Base-by-base conservation (phyloP, 371 early-diverging fungal genomes). In the Lichtheimia corymbifera region DNA sequence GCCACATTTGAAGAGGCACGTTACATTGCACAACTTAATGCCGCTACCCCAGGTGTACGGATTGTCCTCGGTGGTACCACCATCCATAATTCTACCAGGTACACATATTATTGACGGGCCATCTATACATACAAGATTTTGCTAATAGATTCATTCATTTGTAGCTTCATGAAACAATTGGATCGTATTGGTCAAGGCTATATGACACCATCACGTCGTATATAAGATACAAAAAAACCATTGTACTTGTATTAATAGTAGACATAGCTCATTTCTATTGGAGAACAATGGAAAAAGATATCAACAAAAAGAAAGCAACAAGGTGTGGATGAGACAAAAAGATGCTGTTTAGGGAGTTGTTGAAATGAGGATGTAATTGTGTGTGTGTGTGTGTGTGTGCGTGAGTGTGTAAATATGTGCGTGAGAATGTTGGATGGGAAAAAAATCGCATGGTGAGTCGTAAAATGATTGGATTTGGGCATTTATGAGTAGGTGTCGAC, bases 1-100 rank as follows among this genome's bases (percentile, higher is more conserved):
- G 80, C 87, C 1, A 98, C 98, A 0, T 93, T 88, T 75, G 96
- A 93, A 55, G 99, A 98, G 67, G 94, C 95, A 2, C 73, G 88
- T 51, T 90, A 91, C 62, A 81, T 97, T 30, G 77, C 88, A 22
- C 86, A 88, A 76, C 72, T 96, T 11, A 94, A 94, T 70, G 84
- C 88, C 3, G 50, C 86, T 6, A 84, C 78, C 1, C 88, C 91
- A 5, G 93, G 93, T 14, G 83, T 91, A 13, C 80, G 93, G 4
- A 74, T 97, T 25, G 83, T 97, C 24, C 74, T 98, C 4, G 97
- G 97, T 28, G 96, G 98, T 6, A 94, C 96, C 1, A 85, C 79
- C 18, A 79, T 97, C 18, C 93, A 92, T 63, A 97, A 91, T 67
- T 88, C 90, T 58, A 69, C 70, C 42, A 83, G 84, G 82, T 78